Conservation (phyloP, 2,329 filamentous ascomycete genomes). For the Diaporthe citriasiana region DNA sequence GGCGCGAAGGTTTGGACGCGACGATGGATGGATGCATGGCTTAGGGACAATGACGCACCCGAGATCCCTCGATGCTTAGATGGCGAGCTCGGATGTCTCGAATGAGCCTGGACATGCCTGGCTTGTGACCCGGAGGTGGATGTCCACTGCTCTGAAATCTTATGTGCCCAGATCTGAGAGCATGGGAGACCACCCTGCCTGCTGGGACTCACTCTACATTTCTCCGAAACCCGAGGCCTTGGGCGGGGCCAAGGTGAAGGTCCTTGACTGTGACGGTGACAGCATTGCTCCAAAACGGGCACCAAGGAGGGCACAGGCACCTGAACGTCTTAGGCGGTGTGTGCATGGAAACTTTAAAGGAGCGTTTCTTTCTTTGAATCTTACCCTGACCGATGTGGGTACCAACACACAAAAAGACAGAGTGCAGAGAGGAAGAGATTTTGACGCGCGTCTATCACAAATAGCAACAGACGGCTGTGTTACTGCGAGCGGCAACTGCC, state of each 20-base stretch:
- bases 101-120: slow-evolving; percentile 5
- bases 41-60: slow-evolving; percentile 22
- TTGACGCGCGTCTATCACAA: slow-evolving; percentile 32
- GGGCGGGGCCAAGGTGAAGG: neutral
- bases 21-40: slow-evolving; percentile 20
- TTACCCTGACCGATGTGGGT: neutral
- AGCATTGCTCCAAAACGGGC: neutral
- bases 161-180: neutral
- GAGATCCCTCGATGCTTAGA: neutral
- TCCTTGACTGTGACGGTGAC: neutral
- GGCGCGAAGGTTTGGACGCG: neutral
- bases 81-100: neutral
- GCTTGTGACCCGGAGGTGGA: neutral
- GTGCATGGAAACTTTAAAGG: neutral
- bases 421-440: neutral
- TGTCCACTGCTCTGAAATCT: slow-evolving; percentile 10
- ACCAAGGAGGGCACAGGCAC: neutral
- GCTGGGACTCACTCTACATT: neutral
- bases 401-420: neutral
- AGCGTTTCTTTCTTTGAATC: neutral
- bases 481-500: slow-evolving; percentile 3
- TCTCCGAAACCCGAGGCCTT: slow-evolving; percentile 19
- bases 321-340: neutral
- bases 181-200: neutral
- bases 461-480: slow-evolving; percentile 28